Percentiles rank a stretch among this genome's conserved stretches.
These are phyloP conservation scores for Sporobolus alterniflorus DNA, from an alignment of 202 grass and related monocot species.

Conservation along the genomic window DNA sequence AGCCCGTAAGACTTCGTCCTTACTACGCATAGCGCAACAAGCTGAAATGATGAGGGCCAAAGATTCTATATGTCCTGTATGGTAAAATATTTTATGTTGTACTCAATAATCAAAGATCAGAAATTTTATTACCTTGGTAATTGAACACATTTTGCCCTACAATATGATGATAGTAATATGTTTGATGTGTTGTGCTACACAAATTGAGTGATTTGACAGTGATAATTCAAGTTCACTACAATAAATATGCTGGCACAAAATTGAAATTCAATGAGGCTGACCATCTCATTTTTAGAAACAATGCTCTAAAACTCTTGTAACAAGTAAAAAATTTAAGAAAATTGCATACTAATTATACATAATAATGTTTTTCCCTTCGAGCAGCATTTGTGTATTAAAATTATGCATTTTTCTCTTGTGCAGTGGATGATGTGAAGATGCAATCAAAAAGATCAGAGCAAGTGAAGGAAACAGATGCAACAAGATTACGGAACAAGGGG, in stretches of 20 bases:
- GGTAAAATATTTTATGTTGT: neutral
- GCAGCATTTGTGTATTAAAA: slow-evolving; percentile 6
- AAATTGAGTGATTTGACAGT: neutral
- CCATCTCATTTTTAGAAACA: slow-evolving; percentile 97
- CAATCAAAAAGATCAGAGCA: slow-evolving; percentile 79
- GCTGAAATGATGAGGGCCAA: too few species aligned
- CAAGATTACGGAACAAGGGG: too few species aligned
- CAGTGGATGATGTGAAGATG: slow-evolving; percentile 69
- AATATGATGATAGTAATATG: neutral
- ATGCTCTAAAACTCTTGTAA: too few species aligned
- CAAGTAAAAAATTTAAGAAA: too few species aligned
- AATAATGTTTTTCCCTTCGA: neutral
- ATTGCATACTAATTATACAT: too few species aligned
- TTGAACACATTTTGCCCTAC: neutral
- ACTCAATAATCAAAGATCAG: neutral
- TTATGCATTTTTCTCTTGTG: slow-evolving; percentile 27
- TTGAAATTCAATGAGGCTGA: slow-evolving; percentile 72
- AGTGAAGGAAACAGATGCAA: too few species aligned
- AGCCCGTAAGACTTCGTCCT: too few species aligned
- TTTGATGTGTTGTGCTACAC: slow-evolving; percentile 3
- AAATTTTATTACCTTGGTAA: neutral
- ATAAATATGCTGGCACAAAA: slow-evolving; percentile 87
- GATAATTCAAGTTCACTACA: slow-evolving; percentile 71
- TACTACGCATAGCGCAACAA: too few species aligned
- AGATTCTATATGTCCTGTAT: neutral